These are phyloP conservation scores for Basidiobolus heterosporus DNA, from an alignment of 371 early-diverging fungal genomes.

Conservation along the genomic window DNA sequence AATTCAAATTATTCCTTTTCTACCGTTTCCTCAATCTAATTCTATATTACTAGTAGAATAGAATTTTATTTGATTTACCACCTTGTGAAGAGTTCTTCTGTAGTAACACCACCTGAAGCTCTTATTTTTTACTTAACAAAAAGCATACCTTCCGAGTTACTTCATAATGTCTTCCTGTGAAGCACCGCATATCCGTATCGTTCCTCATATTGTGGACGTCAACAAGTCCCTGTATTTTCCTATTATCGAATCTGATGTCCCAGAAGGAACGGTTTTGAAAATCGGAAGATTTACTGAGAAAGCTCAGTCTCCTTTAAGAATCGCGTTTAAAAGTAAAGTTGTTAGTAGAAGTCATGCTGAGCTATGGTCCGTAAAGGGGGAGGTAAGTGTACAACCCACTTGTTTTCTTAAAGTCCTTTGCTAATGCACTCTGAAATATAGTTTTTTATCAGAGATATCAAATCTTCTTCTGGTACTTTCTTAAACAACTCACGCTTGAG, in stretches of 20 bases:
- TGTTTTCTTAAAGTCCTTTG: background rate
- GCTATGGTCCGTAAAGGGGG: constrained; percentile 65
- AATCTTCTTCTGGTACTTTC: constrained; percentile 90
- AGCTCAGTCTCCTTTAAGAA: constrained; percentile 23
- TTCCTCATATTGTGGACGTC: too few species aligned
- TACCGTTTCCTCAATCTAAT: too few species aligned
- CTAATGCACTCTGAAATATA: constrained; percentile 11
- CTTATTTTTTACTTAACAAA: too few species aligned
- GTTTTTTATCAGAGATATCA: constrained; percentile 82
- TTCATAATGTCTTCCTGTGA: too few species aligned
- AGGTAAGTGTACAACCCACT: constrained; percentile 29
- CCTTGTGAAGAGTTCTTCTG: too few species aligned
- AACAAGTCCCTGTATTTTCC: constrained; percentile 49
- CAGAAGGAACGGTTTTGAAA: constrained; percentile 45
- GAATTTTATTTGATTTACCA: too few species aligned
- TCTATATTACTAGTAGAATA: too few species aligned
- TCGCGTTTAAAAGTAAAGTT: constrained; percentile 85
- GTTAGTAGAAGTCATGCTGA: constrained; percentile 86
- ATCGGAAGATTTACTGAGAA: constrained; percentile 68
- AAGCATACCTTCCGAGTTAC: too few species aligned
- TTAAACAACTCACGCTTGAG: constrained; percentile 80
- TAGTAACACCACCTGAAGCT: too few species aligned
- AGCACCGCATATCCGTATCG: too few species aligned
- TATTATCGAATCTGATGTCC: constrained; percentile 60
- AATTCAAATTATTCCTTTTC: too few species aligned